These are phyloP conservation scores for Aspergillus carlsbadensis DNA, from an alignment of 495 filamentous ascomycete species.

Conservation along the genomic window DNA sequence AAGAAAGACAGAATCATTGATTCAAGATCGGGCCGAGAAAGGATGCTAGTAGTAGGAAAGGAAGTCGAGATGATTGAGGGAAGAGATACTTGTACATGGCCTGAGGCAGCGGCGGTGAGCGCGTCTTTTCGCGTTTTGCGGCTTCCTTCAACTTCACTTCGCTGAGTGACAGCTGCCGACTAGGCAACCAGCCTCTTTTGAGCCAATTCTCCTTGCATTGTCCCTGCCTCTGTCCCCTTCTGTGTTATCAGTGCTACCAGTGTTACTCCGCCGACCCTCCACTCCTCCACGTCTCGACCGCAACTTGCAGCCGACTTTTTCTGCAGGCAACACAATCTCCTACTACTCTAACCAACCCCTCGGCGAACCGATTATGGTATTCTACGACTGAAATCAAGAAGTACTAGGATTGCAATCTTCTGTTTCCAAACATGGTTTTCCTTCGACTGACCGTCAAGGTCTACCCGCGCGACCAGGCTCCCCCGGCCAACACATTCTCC, in stretches of 20 bases:
- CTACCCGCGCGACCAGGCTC: slow-evolving; percentile 29
- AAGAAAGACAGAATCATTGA: no score
- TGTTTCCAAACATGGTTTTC: slow-evolving; percentile 30
- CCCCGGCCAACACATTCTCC: slow-evolving; percentile 5
- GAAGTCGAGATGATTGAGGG: no score
- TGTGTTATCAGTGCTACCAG: background rate
- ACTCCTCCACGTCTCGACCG: background rate
- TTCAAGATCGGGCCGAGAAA: no score
- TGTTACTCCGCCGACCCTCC: background rate
- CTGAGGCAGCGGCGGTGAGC: background rate
- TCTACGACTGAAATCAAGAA: background rate
- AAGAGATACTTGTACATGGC: no score
- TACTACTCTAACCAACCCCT: background rate
- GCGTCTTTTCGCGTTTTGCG: background rate
- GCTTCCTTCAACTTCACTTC: background rate
- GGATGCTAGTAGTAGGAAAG: no score
- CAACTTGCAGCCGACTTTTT: background rate
- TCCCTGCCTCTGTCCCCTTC: background rate
- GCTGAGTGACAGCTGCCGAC: background rate
- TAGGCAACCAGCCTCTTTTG: background rate
- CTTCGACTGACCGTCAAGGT: slow-evolving; percentile 39
- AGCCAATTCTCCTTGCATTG: background rate
- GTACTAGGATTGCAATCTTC: background rate
- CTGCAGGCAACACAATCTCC: background rate
- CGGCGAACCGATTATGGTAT: background rate